phyloP scores from a whole-genome alignment of 192 early-diverging fungal genomes.

The Coemansia sp. region DNA sequence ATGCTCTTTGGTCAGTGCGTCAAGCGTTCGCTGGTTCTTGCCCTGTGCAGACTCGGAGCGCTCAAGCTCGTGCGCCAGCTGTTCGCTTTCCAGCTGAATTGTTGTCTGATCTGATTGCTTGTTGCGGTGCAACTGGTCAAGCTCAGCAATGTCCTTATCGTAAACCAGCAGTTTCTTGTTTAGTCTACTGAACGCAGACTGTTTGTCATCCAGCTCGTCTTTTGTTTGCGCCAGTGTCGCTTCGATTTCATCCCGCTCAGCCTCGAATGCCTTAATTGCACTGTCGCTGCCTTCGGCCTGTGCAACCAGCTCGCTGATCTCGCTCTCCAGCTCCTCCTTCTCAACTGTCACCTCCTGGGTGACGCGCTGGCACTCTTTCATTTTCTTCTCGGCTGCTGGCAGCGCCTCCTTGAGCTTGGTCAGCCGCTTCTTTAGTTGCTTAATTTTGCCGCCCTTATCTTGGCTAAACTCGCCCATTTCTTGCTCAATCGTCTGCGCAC shows the following conservation, averaged over 20 bases:
- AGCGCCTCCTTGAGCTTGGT: slow-evolving; percentile 64
- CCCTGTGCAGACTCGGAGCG: slow-evolving; percentile 64
- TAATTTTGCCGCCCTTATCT: slow-evolving; percentile 86
- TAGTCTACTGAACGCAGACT: slow-evolving; percentile 62
- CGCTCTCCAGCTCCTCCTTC: slow-evolving; percentile 48
- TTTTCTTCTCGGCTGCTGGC: slow-evolving; percentile 48
- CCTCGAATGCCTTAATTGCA: slow-evolving; percentile 50
- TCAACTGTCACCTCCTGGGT: slow-evolving; percentile 48
- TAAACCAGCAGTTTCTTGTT: slow-evolving; percentile 66
- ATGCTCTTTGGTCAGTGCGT: slow-evolving; percentile 57
- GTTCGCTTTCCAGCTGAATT: slow-evolving; percentile 75
- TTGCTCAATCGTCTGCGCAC: slow-evolving; percentile 65
- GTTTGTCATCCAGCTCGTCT: slow-evolving; percentile 54
- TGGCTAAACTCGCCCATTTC: slow-evolving; percentile 90
- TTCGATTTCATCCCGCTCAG: slow-evolving; percentile 53
- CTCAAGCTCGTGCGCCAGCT: slow-evolving; percentile 76
- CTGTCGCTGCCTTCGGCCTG: slow-evolving; percentile 31
- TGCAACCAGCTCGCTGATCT: slow-evolving; percentile 29
- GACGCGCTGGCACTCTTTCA: slow-evolving; percentile 44
- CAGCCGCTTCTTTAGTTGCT: slow-evolving; percentile 77
- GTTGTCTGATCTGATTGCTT: slow-evolving; percentile 71
- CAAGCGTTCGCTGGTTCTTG: slow-evolving; percentile 47
- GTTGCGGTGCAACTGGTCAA: slow-evolving; percentile 64
- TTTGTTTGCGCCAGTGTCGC: slow-evolving; percentile 48
- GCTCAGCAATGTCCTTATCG: slow-evolving; percentile 76